Percentiles rank a stretch among this genome's conserved stretches.
Evolutionary conservation across 1,284 basidiomycete species (phyloP).

Genomic region (Ganoderma sinense): DNA sequence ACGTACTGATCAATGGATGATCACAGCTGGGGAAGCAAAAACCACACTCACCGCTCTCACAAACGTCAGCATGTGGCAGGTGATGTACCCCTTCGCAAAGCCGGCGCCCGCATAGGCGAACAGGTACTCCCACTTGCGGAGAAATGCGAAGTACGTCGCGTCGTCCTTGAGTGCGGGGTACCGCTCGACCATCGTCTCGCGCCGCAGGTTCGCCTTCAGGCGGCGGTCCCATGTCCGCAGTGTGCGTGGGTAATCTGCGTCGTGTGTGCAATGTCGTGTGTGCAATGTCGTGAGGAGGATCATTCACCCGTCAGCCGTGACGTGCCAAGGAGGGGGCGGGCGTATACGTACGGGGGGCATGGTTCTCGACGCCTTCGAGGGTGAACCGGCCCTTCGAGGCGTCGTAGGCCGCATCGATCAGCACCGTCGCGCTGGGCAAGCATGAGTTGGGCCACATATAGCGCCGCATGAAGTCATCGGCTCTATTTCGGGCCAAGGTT

Average conservation of each 20-base stretch:
- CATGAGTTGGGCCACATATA: slow-evolving; percentile 96
- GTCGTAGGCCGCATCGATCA: slow-evolving; percentile 70
- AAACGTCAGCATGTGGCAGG: slow-evolving; percentile 73
- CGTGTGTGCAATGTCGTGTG: neutral
- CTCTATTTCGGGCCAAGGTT: slow-evolving; percentile 45
- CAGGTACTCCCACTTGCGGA: slow-evolving; percentile 80
- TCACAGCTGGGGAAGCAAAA: neutral
- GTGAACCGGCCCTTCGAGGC: slow-evolving; percentile 79
- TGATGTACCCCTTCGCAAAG: slow-evolving; percentile 78
- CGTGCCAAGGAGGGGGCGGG: neutral
- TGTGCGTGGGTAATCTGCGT: slow-evolving; percentile 84
- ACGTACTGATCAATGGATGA: neutral
- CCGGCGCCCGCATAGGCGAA: slow-evolving; percentile 81
- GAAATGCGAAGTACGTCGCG: slow-evolving; percentile 67
- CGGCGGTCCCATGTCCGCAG: slow-evolving; percentile 88
- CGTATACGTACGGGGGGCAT: slow-evolving; percentile 71
- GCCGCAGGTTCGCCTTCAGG: slow-evolving; percentile 68
- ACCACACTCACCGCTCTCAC: slow-evolving; percentile 38
- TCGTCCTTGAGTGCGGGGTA: slow-evolving; percentile 62
- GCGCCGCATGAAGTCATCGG: slow-evolving; percentile 90
- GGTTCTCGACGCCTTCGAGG: slow-evolving; percentile 88
- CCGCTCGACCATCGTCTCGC: slow-evolving; percentile 61
- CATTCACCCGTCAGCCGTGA: neutral
- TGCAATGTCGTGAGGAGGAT: neutral
- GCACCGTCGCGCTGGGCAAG: slow-evolving; percentile 80